Base-by-base conservation (phyloP, 768 basidiomycete species). In the Daedalea quercina region DNA sequence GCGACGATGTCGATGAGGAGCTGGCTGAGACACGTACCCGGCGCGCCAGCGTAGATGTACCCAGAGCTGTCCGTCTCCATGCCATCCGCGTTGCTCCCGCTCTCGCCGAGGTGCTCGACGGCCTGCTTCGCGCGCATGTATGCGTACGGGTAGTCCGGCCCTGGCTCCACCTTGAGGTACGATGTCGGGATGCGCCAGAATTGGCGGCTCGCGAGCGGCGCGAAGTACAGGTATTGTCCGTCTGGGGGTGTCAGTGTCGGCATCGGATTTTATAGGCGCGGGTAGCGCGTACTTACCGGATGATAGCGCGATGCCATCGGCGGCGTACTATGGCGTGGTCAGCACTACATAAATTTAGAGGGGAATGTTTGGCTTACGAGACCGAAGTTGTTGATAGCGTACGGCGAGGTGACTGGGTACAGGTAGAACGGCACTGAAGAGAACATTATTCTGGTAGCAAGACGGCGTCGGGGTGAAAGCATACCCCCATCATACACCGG, bases 171-270 rank as follows among this genome's bases (percentile, higher is more conserved):
- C 33, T 55, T 57, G 6, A 60, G 45, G 40, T 55, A 51, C 4
- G 56, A 57, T 2, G 56, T 57, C 4, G 56, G 56, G 15, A 57
- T 31, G 35, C 59, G 59, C 54, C 52, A 60, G 19, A 60, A 51
- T 20, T 52, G 57, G 3, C 57, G 54, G 28, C 51, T 52, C 12
- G 59, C 51, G n/a, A 57, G 44, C 0, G 56, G 54, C 0, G 59
- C 34, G 51, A 42, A 43, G 37, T 55, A 57, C 17, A 60, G 56
- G 49, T 44, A 57, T 23, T 33, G 43, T 20, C 56, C 53, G 25
- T 57, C 59, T 60, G 28, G 19, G 13, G 17, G n/a, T n/a, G n/a
- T n/a, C n/a, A n/a, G n/a, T n/a, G n/a, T n/a, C n/a, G n/a, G n/a
- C n/a, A n/a, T n/a, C n/a, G n/a, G n/a, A n/a, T n/a, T n/a, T n/a